A percentile compares a stretch with the other conserved stretches of the same genome.
Evolutionary conservation across 805 yeast species (phyloP).

Genomic region (Wickerhamomyces tratensis): DNA sequence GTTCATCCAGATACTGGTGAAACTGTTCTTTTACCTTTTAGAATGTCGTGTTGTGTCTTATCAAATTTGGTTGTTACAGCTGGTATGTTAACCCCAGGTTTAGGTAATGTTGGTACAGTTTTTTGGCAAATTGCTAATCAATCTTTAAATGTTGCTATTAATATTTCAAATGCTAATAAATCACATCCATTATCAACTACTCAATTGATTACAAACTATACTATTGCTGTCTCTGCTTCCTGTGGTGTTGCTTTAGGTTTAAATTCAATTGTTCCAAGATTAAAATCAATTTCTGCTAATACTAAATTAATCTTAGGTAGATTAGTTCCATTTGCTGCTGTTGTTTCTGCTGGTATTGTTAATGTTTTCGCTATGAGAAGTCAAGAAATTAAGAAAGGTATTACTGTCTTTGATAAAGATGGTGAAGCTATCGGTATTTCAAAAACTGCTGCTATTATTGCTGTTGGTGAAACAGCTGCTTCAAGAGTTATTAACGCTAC

Average conservation of each 20-base stretch:
- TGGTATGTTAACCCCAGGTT: conserved; percentile 94
- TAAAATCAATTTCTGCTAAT: conserved; percentile 58
- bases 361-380: conserved; percentile 96
- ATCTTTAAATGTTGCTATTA: conserved; percentile 92
- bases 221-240: conserved; percentile 86
- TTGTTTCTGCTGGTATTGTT: conserved; percentile 92
- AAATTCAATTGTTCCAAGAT: conserved; percentile 81
- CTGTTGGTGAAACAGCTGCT: conserved; percentile 96
- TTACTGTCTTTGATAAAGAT: conserved; percentile 58
- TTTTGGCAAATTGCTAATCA: conserved; percentile 99
- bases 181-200: conserved; percentile 78
- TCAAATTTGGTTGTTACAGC: conserved; percentile 92
- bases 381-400: conserved; percentile 85
- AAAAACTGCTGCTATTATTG: conserved; percentile 78
- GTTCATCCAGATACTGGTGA: conserved; percentile 97
- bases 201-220: conserved; percentile 72
- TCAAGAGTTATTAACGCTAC: conserved; percentile 94
- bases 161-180: conserved; percentile 93
- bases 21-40: conserved; percentile 83
- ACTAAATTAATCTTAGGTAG: conserved; percentile 71
- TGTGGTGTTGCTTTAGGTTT: conserved; percentile 94
- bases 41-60: conserved; percentile 94
- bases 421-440: conserved; percentile 65
- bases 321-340: conserved; percentile 97
- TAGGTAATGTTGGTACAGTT: conserved; percentile 82